These are phyloP conservation scores for Erodium moschatum DNA, from an alignment of 441 rosid genomes.

Conservation along the genomic window DNA sequence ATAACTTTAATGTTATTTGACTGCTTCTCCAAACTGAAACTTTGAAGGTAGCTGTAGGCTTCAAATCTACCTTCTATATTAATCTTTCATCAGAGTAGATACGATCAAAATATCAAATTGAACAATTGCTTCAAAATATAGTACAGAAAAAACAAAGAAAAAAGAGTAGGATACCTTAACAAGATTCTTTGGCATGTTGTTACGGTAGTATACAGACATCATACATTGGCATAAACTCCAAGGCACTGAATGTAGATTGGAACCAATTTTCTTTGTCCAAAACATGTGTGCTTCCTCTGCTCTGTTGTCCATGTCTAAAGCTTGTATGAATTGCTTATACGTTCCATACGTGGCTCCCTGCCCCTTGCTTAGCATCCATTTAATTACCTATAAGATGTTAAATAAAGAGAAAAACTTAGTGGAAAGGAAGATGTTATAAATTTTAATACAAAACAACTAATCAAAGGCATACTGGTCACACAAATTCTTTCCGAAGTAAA, in stretches of 20 bases:
- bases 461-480: conserved; percentile 5
- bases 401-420: conserved; percentile 3
- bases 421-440: neutral
- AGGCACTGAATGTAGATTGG: conserved; percentile 78
- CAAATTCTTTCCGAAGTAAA: neutral
- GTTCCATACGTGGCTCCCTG: conserved; percentile 87
- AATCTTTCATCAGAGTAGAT: neutral
- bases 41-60: neutral
- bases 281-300: conserved; percentile 77
- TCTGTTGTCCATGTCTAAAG: conserved; percentile 82
- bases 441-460: neutral
- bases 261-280: conserved; percentile 67
- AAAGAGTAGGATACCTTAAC: conserved; percentile 44
- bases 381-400: conserved; percentile 53
- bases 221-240: conserved; percentile 74
- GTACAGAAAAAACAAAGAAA: neutral
- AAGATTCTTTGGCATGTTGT: conserved; percentile 66
- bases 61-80: neutral
- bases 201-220: conserved; percentile 68
- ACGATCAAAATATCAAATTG: neutral
- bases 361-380: conserved; percentile 98
- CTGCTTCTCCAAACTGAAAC: neutral
- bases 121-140: neutral
- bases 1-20: neutral
- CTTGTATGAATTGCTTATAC: conserved; percentile 57